phyloP scores from a whole-genome alignment of 2,329 filamentous ascomycete species.

The Hansfordia pulvinata region DNA sequence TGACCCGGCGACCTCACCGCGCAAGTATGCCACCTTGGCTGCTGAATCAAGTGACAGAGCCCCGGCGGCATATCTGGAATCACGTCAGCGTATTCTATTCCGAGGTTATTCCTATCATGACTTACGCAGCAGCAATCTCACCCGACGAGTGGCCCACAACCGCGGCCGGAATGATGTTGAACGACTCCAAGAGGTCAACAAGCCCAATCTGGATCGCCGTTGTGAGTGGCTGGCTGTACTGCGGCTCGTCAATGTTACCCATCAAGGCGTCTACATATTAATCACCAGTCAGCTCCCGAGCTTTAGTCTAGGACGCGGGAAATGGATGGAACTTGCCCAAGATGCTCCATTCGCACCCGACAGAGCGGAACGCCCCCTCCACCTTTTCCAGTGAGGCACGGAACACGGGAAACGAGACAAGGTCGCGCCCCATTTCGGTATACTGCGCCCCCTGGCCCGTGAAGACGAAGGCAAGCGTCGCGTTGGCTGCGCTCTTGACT shows the following conservation, averaged over 20 bases:
- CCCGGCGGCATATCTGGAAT: neutral
- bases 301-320: constrained; percentile 4
- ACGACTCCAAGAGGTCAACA: constrained; percentile 20
- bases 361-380: neutral
- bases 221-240: constrained; percentile 18
- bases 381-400: neutral
- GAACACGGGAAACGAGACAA: constrained; percentile 7
- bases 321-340: neutral
- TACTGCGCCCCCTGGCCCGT: constrained; percentile 20
- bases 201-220: constrained; percentile 25
- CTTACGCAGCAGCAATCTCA: constrained; percentile 25
- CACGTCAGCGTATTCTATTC: too few relatives aligned
- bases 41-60: neutral
- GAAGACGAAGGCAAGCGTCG: constrained; percentile 14
- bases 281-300: too few relatives aligned
- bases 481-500: too few relatives aligned
- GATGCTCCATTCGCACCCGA: neutral
- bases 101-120: too few relatives aligned
- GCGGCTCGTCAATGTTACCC: constrained; percentile 10
- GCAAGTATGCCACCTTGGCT: neutral
- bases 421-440: constrained; percentile 11
- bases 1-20: constrained; percentile 1
- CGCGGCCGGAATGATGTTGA: constrained; percentile 16
- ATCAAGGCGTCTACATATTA: too few relatives aligned
- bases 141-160: constrained; percentile 28